Conservation (phyloP, 75 land plant species). For the Larix kaempferi region DNA sequence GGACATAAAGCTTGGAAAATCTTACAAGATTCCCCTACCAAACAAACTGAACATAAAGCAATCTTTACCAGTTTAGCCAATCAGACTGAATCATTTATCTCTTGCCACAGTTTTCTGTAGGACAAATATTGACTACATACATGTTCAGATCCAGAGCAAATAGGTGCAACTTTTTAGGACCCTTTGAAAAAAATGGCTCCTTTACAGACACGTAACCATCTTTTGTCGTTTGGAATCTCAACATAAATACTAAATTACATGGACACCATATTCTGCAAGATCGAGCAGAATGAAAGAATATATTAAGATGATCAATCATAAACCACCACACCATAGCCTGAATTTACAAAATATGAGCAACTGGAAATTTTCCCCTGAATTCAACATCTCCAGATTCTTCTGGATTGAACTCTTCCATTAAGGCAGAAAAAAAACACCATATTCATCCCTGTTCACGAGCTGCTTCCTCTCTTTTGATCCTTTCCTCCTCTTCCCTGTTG, state of each 20-base stretch:
- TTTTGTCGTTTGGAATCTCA: background rate
- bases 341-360: background rate
- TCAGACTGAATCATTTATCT: background rate
- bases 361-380: background rate
- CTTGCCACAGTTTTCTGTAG: constrained; percentile 1
- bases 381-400: background rate
- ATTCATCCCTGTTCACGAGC: background rate
- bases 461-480: background rate
- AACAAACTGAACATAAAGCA: too few relatives aligned
- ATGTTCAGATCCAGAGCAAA: background rate
- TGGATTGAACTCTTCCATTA: background rate
- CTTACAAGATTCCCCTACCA: too few relatives aligned
- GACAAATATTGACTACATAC: background rate
- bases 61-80: too few relatives aligned
- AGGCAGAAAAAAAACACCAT: background rate
- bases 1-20: too few relatives aligned
- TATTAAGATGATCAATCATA: background rate
- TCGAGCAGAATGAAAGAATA: background rate
- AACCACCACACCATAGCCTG: background rate
- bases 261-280: background rate
- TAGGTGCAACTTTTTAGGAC: background rate
- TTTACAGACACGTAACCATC: background rate
- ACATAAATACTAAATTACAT: background rate
- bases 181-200: background rate
- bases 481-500: background rate